Base-by-base conservation (phyloP, 2,329 filamentous ascomycete species). In the Aureobasidium sp. region DNA sequence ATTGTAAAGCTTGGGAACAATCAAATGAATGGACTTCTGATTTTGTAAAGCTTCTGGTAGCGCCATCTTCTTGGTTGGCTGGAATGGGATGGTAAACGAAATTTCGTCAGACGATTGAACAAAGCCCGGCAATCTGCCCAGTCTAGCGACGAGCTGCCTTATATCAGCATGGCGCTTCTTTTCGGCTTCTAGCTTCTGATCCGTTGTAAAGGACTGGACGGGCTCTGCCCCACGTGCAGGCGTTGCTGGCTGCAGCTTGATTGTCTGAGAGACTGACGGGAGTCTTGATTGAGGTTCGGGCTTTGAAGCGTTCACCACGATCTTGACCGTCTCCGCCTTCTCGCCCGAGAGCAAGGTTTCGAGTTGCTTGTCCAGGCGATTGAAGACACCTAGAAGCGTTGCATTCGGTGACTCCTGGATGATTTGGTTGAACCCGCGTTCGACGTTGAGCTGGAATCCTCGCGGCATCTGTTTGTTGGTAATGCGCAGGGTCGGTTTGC, bases 361-460 rank as follows among this genome's bases (percentile, higher is more conserved):
- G 14, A 93, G 72, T 53, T 84, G 79, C 67, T 78, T 85, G 64
- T 93, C 88, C 24, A 93, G 72, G 16, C 78, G 78, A 62, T 88
- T 86, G 58, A 86, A 77, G 58, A 86, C 74, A 14, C 76, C 74
- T 42, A 91, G 71, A 0, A 93, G 70, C 0, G 84, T 88, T 8
- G 73, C 70, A 5, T 70, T 76, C 37, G 77, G 74, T 38, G 67
- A 62, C 24, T 79, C 77, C 35, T 76, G 68, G 0, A 80, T 80
- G 47, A 91, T 74, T 34, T 70, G 74, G 56, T 84, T 79, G 72
- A 88, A 93, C 7, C 86, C 87, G 58, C 74, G 77, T 64, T 90
- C 86, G 32, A 93, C 79, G 67, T 90, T 91, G 66, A 87, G 79
- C 62, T 84, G 79, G 64, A 86, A 90, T 1, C 82, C 84, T 56